Conservation (phyloP, 2,329 filamentous ascomycete genomes). For the Talaromyces rugulosus region DNA sequence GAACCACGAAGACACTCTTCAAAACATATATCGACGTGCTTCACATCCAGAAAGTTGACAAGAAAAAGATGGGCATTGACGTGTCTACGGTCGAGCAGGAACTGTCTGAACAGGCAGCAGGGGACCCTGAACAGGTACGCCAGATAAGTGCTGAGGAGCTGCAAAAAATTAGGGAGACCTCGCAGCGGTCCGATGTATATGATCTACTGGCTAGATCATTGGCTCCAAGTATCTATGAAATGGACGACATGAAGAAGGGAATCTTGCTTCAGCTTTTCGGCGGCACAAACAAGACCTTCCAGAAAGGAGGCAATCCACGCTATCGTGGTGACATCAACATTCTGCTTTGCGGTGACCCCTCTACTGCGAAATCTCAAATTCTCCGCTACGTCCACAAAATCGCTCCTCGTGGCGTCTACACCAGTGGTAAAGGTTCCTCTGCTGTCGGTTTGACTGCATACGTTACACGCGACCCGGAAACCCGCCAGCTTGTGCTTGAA, state of each 20-base stretch:
- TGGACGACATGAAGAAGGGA: constrained; percentile 98
- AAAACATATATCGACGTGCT: constrained; percentile 97
- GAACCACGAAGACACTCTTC: constrained; percentile 90
- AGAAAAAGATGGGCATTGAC: constrained; percentile 88
- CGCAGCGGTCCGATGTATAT: constrained; percentile 79
- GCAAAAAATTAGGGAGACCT: constrained; percentile 77
- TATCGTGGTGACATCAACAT: constrained; percentile 98
- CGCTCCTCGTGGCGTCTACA: constrained; percentile 79
- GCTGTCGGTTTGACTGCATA: constrained; percentile 75
- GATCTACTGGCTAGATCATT: constrained; percentile 86
- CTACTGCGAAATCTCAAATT: constrained; percentile 92
- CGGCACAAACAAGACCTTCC: constrained; percentile 95
- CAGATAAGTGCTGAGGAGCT: constrained; percentile 84
- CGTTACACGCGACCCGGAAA: constrained; percentile 70
- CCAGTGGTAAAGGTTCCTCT: constrained; percentile 70
- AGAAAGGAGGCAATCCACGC: constrained; percentile 90
- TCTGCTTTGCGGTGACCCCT: constrained; percentile 92
- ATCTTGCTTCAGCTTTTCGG: constrained; percentile 95
- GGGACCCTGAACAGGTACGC: constrained; percentile 75
- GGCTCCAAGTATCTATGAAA: constrained; percentile 92
- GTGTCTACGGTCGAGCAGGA: constrained; percentile 81
- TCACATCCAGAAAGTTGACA: constrained; percentile 95
- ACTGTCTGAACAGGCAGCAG: constrained; percentile 66
- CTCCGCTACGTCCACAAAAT: constrained; percentile 96
- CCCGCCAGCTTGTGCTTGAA: constrained; percentile 68